Evolutionary conservation across 1,139 yeast species (phyloP), one percentile per base, ranked within the genome.

Genomic region (Williopsis jadinii): DNA sequence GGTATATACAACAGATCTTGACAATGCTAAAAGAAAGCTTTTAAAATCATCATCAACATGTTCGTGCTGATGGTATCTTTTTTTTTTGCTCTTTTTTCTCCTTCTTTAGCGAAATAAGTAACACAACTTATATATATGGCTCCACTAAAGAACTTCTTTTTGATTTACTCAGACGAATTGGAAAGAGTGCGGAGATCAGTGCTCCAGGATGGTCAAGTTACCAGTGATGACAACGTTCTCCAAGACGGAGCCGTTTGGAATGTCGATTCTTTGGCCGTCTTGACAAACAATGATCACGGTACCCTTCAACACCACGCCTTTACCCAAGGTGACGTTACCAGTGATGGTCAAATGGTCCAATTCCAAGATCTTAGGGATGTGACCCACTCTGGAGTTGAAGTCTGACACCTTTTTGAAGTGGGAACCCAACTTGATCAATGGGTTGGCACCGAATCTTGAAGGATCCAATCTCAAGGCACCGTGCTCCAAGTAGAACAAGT

Each of bases 171-270:
- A 19, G 28, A 11, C 15, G 14, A 14, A 9, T 5, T 9, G 27
- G 11, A 11, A 15, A 14, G 32, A 5, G 9, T 15, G 11, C 5
- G 24, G 13, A 13, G 28, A 34, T 43, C 38, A 92, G 67, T 92
- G 98, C 70, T 92, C 98, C 59, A 92, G 77, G 55, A 92, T 90
- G 58, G 95, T 87, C 68, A 92, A 77, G 70, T 86, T 87, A 64
- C 98, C 98, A 45, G 98, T 92, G 56, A 92, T 88, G 52, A 92
- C 98, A 41, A 90, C 97, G 59, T 92, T 92, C 66, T 92, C 98
- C 58, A 92, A 75, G 43, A 88, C 75, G 27, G 95, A 76, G 35
- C 98, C 98, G 60, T 92, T 90, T 55, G 98, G 98, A 71, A 92
- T 86, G 62, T 92, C 97, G 57, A 92, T 92, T 69, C 80, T 86